Percentiles rank a stretch among this genome's conserved stretches.
phyloP scores from a whole-genome alignment of 306 rosid species.

The Oxytropis ochrocephala region DNA sequence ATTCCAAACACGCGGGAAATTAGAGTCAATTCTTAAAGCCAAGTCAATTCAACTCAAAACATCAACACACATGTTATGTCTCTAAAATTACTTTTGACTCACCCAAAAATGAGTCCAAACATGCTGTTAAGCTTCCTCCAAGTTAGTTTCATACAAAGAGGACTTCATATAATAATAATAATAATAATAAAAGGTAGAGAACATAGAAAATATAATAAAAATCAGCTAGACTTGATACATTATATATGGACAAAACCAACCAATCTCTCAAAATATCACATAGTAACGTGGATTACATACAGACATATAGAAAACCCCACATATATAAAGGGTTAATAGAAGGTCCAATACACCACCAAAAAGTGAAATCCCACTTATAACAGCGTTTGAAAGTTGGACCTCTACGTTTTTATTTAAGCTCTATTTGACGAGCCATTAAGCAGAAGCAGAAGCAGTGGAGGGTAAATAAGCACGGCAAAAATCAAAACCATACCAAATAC shows the following conservation, averaged over 20 bases:
- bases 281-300: background rate
- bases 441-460: constrained; percentile 16
- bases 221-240: background rate
- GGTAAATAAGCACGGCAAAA: constrained; percentile 29
- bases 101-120: no score
- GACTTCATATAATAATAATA: background rate
- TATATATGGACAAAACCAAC: constrained; percentile 24
- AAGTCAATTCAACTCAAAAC: no score
- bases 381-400: background rate
- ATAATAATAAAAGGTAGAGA: background rate
- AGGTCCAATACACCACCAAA: constrained; percentile 28
- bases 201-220: background rate
- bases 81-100: no score
- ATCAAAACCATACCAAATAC: constrained; percentile 74
- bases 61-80: no score
- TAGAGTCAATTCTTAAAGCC: no score
- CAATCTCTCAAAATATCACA: background rate
- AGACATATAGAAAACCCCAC: background rate
- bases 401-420: background rate
- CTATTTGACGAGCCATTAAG: background rate
- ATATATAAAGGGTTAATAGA: background rate
- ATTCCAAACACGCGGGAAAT: no score
- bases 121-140: background rate
- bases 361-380: background rate
- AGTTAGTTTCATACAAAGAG: background rate